A percentile compares a stretch with the other conserved stretches of the same genome.
These are phyloP conservation scores for Ceratobasidium papillatum DNA, from an alignment of 1,284 basidiomycete genomes.

Conservation along the genomic window DNA sequence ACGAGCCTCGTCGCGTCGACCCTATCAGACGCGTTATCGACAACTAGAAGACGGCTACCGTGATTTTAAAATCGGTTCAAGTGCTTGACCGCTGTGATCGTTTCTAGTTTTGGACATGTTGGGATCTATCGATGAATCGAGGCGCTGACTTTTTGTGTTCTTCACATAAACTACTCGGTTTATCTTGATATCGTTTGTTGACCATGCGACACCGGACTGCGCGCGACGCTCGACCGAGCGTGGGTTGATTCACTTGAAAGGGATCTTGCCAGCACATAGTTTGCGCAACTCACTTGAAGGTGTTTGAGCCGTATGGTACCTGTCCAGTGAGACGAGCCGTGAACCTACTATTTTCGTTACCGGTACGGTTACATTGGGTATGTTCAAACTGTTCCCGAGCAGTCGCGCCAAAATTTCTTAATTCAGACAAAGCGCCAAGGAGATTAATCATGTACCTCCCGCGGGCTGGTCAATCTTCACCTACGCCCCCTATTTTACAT, in stretches of 20 bases:
- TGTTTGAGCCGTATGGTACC: background rate
- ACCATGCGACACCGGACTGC: background rate
- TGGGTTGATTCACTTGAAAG: background rate
- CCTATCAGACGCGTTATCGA: background rate
- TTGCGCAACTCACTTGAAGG: background rate
- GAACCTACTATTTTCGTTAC: background rate
- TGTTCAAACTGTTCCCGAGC: background rate
- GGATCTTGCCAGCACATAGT: background rate
- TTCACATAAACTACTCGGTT: background rate
- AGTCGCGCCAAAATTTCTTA: background rate
- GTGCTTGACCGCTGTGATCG: background rate
- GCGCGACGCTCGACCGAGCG: background rate
- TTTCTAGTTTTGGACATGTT: background rate
- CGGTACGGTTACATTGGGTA: background rate
- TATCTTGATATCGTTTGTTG: constrained; percentile 8
- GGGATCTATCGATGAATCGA: constrained; percentile 14
- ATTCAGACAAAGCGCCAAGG: background rate
- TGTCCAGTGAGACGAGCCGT: background rate
- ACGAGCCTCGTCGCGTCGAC: background rate
- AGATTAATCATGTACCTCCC: background rate
- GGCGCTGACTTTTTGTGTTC: background rate
- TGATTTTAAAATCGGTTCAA: background rate
- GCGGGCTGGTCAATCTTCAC: background rate
- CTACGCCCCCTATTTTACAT: background rate
- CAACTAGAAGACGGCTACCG: background rate